Conservation (phyloP, 108 stramenopile genomes). For the Seminavis robusta region DNA sequence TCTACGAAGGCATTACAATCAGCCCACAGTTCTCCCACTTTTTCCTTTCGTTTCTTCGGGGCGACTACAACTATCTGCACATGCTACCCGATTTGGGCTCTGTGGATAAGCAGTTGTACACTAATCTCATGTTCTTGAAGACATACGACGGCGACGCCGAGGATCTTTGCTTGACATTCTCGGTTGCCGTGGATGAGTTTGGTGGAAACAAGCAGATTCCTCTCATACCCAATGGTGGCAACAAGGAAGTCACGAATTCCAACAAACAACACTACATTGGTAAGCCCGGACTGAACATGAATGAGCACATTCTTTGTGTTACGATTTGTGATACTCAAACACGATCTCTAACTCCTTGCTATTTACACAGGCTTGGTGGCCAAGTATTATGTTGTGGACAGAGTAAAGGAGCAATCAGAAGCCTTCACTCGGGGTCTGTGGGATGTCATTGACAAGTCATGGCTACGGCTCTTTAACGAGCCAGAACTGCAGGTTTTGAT, state of each 20-base stretch:
- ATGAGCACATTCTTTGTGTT: background rate
- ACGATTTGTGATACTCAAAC: background rate
- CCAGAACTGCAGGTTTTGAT: constrained; percentile 96
- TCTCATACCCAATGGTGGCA: constrained; percentile 83
- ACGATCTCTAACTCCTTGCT: background rate
- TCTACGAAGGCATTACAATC: constrained; percentile 95
- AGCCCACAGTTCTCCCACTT: constrained; percentile 97
- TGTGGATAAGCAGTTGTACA: constrained; percentile 90
- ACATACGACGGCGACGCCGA: constrained; percentile 90
- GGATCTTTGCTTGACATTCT: constrained; percentile 92
- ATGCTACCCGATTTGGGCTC: constrained; percentile 80
- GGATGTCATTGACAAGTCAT: constrained; percentile 88
- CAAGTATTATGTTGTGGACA: constrained; percentile 93
- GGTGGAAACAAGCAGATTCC: constrained; percentile 77
- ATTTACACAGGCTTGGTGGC: constrained; percentile 78
- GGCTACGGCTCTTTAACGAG: constrained; percentile 93
- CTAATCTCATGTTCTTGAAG: constrained; percentile 95
- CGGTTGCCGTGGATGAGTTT: constrained; percentile 88
- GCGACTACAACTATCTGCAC: constrained; percentile 89
- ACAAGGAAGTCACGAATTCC: constrained; percentile 79
- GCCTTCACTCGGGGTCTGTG: constrained; percentile 93
- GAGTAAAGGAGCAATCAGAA: constrained; percentile 84
- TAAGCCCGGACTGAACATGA: constrained; percentile 3
- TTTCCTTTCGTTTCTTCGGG: constrained; percentile 91
- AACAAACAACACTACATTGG: constrained; percentile 76